phyloP scores from a whole-genome alignment of 805 yeast species.

The Schwanniomyces polymorphus region DNA sequence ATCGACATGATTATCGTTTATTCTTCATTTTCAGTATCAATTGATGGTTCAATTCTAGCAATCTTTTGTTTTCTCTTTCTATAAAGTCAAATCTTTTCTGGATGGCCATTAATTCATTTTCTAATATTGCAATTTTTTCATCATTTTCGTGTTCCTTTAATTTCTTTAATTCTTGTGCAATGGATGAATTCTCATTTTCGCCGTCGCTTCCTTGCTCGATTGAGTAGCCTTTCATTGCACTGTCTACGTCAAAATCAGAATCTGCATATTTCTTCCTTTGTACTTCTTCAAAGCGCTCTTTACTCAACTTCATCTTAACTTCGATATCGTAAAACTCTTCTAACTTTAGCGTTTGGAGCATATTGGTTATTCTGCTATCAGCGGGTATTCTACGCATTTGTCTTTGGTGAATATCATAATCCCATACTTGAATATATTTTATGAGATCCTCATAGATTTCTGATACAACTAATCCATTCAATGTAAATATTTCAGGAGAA shows the following conservation, averaged over 20 bases:
- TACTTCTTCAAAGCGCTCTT: conserved; percentile 16
- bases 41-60: conserved; percentile 32
- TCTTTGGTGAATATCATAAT: neutral
- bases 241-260: neutral
- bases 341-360: neutral
- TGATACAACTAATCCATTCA: conserved; percentile 24
- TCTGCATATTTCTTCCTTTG: conserved; percentile 1
- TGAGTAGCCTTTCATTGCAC: neutral
- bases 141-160: conserved; percentile 14
- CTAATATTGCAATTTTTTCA: conserved; percentile 15
- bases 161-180: conserved; percentile 8
- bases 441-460: conserved; percentile 14
- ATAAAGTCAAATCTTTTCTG: conserved; percentile 20
- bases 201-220: neutral
- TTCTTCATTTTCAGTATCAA: conserved; percentile 8
- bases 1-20: neutral
- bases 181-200: neutral
- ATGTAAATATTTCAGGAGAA: conserved; percentile 19
- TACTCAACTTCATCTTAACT: conserved; percentile 17
- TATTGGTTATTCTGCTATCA: neutral
- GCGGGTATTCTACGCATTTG: neutral
- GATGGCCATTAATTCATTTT: conserved; percentile 20
- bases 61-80: conserved; percentile 24
- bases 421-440: neutral
- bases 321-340: conserved; percentile 17